Base-by-base conservation (phyloP, 2,329 filamentous ascomycete genomes). In the Lachnellula arida region DNA sequence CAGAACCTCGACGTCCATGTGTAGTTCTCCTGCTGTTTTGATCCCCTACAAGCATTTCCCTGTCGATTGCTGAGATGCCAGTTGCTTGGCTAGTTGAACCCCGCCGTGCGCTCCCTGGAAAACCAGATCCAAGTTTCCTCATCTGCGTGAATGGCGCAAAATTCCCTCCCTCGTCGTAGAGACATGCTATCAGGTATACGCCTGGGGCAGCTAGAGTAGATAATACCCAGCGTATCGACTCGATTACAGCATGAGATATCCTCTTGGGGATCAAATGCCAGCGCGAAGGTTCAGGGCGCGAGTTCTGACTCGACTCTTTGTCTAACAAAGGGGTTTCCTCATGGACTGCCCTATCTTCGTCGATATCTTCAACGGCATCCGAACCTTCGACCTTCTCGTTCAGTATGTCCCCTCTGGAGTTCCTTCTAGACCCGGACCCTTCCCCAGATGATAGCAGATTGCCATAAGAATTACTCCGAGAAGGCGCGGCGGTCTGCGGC, bases 91-190 rank as follows among this genome's bases (percentile, higher is more conserved):
- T 55, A 14, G 64, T 72, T 34, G 67, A 66, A 58, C 67, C 70
- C 62, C 57, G 59, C 49, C 49, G 61, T 48, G 47, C 49, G 37
- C 57, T 54, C 35, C 80, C 78, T 59, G 85, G 79, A 83, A 80
- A 56, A 68, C 73, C 60, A 73, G 71, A 54, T 15, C 65, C 57
- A 25, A 93, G 76, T 67, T 81, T 86, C 68, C 81, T 81, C 44
- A 94, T 73, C 56, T 90, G 91, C 49, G 85, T 75, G 56, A 94
- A 74, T n/a, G 90, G 83, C 52, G 90, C 87, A 70, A 96, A 96
- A 50, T 78, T 78, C 50, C 91, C 91, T 56, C 88, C 76, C 46
- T 91, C 85, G 67, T 95, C 86, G 74, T 89, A 93, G 65, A 97
- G 87, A 69, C 82, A 91, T 62, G 89, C 87, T 58, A 92, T 83